phyloP scores from a whole-genome alignment of 2,329 filamentous ascomycete species.

The Pseudomassariella vexata region DNA sequence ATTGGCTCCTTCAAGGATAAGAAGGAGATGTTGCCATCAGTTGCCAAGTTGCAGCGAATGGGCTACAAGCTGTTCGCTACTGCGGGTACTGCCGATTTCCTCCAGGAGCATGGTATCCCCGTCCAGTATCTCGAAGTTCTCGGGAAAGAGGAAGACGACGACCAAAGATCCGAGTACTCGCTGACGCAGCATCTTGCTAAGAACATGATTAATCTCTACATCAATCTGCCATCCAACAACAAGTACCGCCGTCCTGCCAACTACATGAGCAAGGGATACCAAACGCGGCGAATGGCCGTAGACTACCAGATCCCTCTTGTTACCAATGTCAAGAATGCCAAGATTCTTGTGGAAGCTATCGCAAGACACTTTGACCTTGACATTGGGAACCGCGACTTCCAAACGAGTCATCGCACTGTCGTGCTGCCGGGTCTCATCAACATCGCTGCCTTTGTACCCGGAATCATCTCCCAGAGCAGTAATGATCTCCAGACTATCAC shows the following conservation, averaged over 20 bases:
- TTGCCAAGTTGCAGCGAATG: conserved; percentile 81
- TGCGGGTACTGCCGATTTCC: conserved; percentile 91
- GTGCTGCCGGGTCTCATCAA: conserved; percentile 72
- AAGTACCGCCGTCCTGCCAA: conserved; percentile 93
- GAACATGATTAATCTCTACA: conserved; percentile 97
- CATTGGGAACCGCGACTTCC: conserved; percentile 79
- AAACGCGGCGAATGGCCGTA: conserved; percentile 94
- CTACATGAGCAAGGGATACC: conserved; percentile 98
- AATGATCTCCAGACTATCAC: conserved; percentile 65
- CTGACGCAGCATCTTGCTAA: conserved; percentile 94
- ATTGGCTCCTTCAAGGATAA: conserved; percentile 98
- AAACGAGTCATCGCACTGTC: conserved; percentile 78
- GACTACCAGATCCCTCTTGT: conserved; percentile 95
- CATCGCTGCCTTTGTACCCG: conserved; percentile 74
- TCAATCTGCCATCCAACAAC: conserved; percentile 98
- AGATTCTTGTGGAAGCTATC: conserved; percentile 92
- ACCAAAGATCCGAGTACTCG: conserved; percentile 93
- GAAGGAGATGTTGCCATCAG: conserved; percentile 90
- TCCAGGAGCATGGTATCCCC: conserved; percentile 85
- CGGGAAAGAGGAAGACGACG: conserved; percentile 68
- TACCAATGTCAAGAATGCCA: conserved; percentile 98
- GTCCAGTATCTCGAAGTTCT: conserved; percentile 93
- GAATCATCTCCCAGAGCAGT: conserved; percentile 58
- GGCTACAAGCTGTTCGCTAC: conserved; percentile 96
- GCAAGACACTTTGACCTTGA: conserved; percentile 82